phyloP scores from a whole-genome alignment of 257 asterid genomes.

The Petrea volubilis region DNA sequence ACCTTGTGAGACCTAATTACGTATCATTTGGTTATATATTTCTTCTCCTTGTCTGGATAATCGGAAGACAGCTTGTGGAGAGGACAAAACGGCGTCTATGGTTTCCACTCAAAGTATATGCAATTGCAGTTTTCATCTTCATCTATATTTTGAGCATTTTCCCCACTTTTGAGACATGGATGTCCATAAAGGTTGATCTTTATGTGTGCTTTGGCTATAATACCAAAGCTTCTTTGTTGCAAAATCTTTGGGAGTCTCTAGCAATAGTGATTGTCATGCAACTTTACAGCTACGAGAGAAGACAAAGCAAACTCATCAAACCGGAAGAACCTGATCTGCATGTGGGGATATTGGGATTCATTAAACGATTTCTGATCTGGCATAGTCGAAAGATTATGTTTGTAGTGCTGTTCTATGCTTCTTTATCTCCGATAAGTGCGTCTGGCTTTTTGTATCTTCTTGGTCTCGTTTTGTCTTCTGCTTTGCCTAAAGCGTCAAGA shows the following conservation, averaged over 20 bases:
- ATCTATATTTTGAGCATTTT: conserved; percentile 74
- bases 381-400: conserved; percentile 88
- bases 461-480: conserved; percentile 72
- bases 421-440: conserved; percentile 87
- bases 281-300: conserved; percentile 97
- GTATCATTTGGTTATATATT: conserved; percentile 85
- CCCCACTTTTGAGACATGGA: conserved; percentile 81
- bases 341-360: conserved; percentile 78
- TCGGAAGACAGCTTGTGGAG: conserved; percentile 90
- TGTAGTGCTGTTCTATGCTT: conserved; percentile 77
- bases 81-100: conserved; percentile 84
- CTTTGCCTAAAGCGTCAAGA: conserved; percentile 79
- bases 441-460: conserved; percentile 84
- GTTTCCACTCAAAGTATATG: conserved; percentile 94
- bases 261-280: conserved; percentile 95
- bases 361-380: conserved; percentile 84
- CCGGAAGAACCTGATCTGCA: conserved; percentile 61
- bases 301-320: conserved; percentile 73
- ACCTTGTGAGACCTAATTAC: conserved; percentile 86
- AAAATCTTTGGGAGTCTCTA: conserved; percentile 87
- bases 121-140: conserved; percentile 68
- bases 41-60: conserved; percentile 94
- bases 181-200: conserved; percentile 72
- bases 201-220: conserved; percentile 67
- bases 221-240: conserved; percentile 62